Evolutionary conservation across 1,139 yeast species (phyloP), one percentile per base, ranked within the genome.

Genomic region (Blastobotrys buckinghamii): DNA sequence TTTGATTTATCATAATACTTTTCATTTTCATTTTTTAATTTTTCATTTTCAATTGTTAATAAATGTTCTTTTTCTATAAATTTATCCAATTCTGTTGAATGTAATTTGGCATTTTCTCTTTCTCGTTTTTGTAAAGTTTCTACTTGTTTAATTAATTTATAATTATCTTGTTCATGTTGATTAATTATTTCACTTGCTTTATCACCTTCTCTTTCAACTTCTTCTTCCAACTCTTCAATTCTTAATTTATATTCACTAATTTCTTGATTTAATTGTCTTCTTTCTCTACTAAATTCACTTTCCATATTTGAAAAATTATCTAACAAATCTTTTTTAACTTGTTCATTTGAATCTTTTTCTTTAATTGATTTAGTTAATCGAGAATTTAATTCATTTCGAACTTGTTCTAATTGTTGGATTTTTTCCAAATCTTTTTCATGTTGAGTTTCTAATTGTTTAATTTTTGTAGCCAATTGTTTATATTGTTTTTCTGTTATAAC

Each of bases 251-350:
- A 63, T 9, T 64, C 65, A 36, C 72, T 74, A 41, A 81, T 70
- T 51, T 82, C 84, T 12, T 70, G 69, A 50, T 74, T 77, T 34
- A 77, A 70, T 2, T 65, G 56, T 40, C 72, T 71, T 4, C 83
- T 69, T 58, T 83, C 90, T 33, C 71, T 70, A 1, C 73, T 68
- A 54, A 77, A 77, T 47, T 82, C 88, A 3, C 65, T 61, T 55
- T 84, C 90, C 53, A 83, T 77, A 24, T 81, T 74, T 0, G 82
- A 67, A 77, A 84, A 73, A 57, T 84, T 84, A 8, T 82, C 85
- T 36, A 82, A 64, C 26, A 84, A 67, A 57, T 84, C 89, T 30
- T 74, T 70, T 59, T 83, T 84, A 73, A 81, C 75, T 2, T 56
- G 53, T 48, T 54, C 54, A 30, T 54, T 49, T 7, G 58, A 56